Conservation (phyloP, 2,329 filamentous ascomycete genomes). For the Aureobasidium sp. region DNA sequence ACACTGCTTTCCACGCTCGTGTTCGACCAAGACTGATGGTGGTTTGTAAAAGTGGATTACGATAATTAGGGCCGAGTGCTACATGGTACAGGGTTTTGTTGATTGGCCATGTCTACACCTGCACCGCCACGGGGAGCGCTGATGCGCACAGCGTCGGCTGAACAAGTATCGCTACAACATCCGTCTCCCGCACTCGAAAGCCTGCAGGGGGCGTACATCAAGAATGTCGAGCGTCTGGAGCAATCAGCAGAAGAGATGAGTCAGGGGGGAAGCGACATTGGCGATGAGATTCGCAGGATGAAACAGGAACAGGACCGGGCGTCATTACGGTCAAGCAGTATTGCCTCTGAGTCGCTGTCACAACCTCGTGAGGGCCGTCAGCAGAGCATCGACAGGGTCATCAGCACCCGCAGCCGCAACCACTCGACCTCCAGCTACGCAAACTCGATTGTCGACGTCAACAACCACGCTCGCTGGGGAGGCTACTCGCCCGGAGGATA, state of each 20-base stretch:
- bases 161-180: slow-evolving; percentile 15
- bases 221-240: slow-evolving; percentile 67
- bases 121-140: slow-evolving; percentile 7
- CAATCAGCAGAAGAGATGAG: slow-evolving; percentile 68
- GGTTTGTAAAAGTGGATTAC: background rate
- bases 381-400: slow-evolving; percentile 2
- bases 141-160: slow-evolving; percentile 18
- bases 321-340: slow-evolving; percentile 43
- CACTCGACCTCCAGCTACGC: slow-evolving; percentile 37
- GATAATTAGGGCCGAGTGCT: background rate
- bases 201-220: slow-evolving; percentile 20
- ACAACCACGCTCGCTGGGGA: slow-evolving; percentile 58
- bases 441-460: slow-evolving; percentile 63
- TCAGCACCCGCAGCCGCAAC: slow-evolving; percentile 31
- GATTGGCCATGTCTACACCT: background rate
- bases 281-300: slow-evolving; percentile 67
- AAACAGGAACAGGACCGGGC: slow-evolving; percentile 63
- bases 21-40: background rate
- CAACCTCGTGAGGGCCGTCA: background rate
- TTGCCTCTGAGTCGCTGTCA: slow-evolving; percentile 5
- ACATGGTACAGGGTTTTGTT: background rate
- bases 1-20: background rate
- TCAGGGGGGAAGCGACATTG: slow-evolving; percentile 64
- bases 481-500: slow-evolving; percentile 64
- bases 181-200: slow-evolving; percentile 16